Base-by-base conservation (phyloP, 306 rosid species). In the Carpinus viminea region DNA sequence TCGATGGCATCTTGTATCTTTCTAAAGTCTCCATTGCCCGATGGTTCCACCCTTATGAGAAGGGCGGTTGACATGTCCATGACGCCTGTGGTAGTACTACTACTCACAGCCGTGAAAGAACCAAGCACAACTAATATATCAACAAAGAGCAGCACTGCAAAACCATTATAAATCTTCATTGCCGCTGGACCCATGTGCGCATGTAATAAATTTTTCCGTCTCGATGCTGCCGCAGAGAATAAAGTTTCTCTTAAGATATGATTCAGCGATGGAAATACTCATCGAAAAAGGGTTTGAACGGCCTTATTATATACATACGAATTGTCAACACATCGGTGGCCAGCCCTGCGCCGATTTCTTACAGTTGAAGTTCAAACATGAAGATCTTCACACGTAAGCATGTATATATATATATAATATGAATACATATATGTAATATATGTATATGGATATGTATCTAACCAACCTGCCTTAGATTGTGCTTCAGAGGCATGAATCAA, bases 1-100 rank as follows among this genome's bases (percentile, higher is more conserved):
- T 88, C 83, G 4, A 88, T 83, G 36, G 91, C 91, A 13, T 85
- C 83, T 74, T 88, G 91, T 75, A 88, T 78, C 66, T 72, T 88
- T 66, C 28, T 69, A 75, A 71, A 88, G 24, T 88, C 87, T 1
- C 87, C 89, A 3, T 64, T 81, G 2, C 89, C 91, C 0, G 81
- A 78, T 24, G 83, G 82, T 51, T 87, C 89, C 7, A 87, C 91
- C 1, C 76, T 85, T 12, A 85, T 28, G 66, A 87, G 82, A 76
- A 84, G 17, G 7, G 88, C 86, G 1, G 88, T 16, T 15, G 73
- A 26, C 66, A n/a, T 36, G 34, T 17, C 55, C 45, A 64, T 45
- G 36, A 56, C 11, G 51, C 55, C 64, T 17, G 71, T 20, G 21
- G 9, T 55, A 3, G 76, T 41, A 5, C 6, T 38, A 38, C 43